phyloP scores from a whole-genome alignment of 2,329 filamentous ascomycete genomes.

The Plectosphaerella sp. region DNA sequence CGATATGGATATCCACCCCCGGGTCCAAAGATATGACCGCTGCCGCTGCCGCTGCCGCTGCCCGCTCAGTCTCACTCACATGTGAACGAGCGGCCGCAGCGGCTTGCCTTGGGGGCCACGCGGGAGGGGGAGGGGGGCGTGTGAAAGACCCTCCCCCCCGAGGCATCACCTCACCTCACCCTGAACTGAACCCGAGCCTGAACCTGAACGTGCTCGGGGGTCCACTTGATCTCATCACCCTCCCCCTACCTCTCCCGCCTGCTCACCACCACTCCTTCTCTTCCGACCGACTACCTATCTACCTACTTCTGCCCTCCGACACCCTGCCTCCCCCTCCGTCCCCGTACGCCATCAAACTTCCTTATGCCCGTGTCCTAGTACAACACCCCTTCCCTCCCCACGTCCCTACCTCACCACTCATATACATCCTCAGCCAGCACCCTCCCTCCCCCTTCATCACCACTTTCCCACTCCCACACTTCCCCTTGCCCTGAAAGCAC shows the following conservation, averaged over 20 bases:
- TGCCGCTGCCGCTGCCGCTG: no score
- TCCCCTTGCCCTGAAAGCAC: conserved; percentile 1
- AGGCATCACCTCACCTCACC: no score
- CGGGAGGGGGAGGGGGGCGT: no score
- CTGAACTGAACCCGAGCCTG: neutral
- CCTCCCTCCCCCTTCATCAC: neutral
- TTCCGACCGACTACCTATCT: neutral
- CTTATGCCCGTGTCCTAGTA: conserved; percentile 7
- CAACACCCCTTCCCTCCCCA: conserved; percentile 1
- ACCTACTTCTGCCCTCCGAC: neutral
- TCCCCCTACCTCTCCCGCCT: neutral
- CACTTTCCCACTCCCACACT: neutral
- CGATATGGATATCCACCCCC: no score
- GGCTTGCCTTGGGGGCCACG: no score
- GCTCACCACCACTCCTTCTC: neutral
- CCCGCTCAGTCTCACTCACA: no score
- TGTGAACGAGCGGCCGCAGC: no score
- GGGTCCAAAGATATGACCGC: no score
- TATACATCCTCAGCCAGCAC: neutral
- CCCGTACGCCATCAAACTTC: neutral
- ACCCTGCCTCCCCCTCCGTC: neutral
- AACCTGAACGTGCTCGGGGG: conserved; percentile 6
- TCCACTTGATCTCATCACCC: conserved; percentile 11
- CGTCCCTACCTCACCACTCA: neutral
- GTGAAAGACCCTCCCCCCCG: no score